Evolutionary conservation across 139 green algal genomes (phyloP), one percentile per base, ranked within the genome.

Genomic region (Nannochloris sp.): DNA sequence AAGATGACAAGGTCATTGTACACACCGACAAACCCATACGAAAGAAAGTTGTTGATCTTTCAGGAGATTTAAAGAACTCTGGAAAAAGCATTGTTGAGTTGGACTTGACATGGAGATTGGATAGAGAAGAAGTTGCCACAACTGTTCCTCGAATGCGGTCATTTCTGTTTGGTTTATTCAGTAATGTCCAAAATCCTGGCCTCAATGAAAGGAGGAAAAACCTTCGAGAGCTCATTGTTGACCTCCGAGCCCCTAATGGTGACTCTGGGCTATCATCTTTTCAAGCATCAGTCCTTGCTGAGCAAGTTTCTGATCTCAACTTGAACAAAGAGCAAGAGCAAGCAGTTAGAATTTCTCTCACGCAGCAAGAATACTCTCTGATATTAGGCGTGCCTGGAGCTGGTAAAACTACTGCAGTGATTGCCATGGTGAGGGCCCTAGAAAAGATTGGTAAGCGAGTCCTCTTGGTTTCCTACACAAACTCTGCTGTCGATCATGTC

Each of bases 401-500:
- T 3, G 85, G 85, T 58, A 92, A 92, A 71, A 90, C 84, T 36
- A 84, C 75, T 60, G 81, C 81, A 43, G 80, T 92, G n/a, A 77
- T 81, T 19, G 46, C 24, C 16, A 76, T 80, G 21, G 66, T 81
- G 23, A 58, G 76, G 40, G 76, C 72, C 8, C 72, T 95, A 49
- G 67, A 87, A 49, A 61, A 49, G 0, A 44, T 62, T 1, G 80
- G 85, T 4, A 60, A 68, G 4, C 69, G 53, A 14, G 79, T 98
- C 37, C 80, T 99, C 58, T 48, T 99, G n/a, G 86, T 84, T 14
- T 79, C 83, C 9, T 95, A 98, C 80, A 99, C 93, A 69, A 95
- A 99, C 83, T 73, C 80, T 53, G 93, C 93, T 0, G 85, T 99
- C 19, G 93, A 99, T 78, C 96, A 98, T 75, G 85, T 99, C 24